Base-by-base conservation (phyloP, 345 rosid genomes). In the Camelina laxa region DNA sequence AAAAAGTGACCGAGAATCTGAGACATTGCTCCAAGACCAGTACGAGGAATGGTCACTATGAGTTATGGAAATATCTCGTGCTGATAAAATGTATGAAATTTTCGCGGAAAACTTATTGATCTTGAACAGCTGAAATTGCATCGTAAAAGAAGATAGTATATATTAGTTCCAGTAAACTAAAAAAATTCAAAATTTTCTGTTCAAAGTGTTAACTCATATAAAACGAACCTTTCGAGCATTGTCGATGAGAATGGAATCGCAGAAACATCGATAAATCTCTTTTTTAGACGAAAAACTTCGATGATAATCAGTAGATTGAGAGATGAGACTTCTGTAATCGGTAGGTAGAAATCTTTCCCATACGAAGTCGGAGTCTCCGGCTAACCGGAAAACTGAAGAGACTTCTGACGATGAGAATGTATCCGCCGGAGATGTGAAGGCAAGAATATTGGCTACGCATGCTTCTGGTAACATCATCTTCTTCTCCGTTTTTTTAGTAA, bases 381-480 rank as follows among this genome's bases (percentile, higher is more conserved):
- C 96, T 15, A 89, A 83, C 57, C 74, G 77, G 61, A 91, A 88
- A 27, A 66, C 51, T 1, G 84, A 50, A 2, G 92, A 91, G 4
- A 86, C 85, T 39, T 47, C 16, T 0, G 91, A 80, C 3, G 84
- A 84, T 9, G 79, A 79, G 80, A 82, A 78, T 2, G 80, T 83
- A 65, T 90, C 93, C 0, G 55, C 39, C 0, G 98, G 98, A 33
- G 96, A 74, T 1, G 98, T 85, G 38, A 85, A 81, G n/a, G 89
- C 83, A 6, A 91, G 72, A 27, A 93, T 82, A 4, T 69, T 65
- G 1, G 91, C 83, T 33, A 93, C 64, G 54, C 89, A 87, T 44
- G 74, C 88, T 81, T 85, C 88, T 8, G 97, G 96, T 68, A 92
- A 74, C 67, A 56, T 53, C 69, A 8, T 72, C 56, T 36, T 68